Base-by-base conservation (phyloP, 495 filamentous ascomycete species). In the Penicillium canariense region DNA sequence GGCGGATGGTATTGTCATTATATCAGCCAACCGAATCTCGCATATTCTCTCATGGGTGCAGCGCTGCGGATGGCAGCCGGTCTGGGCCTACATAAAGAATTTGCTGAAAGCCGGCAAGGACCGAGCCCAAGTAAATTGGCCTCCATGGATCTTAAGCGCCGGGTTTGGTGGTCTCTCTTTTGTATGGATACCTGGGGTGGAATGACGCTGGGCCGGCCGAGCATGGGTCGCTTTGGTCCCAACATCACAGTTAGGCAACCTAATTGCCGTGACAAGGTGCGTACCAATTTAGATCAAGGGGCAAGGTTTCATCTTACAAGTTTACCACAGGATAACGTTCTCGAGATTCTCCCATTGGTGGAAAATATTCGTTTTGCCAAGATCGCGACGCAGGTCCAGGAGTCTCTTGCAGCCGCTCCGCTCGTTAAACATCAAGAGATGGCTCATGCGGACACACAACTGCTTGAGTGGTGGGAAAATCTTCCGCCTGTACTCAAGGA, bases 321-420 rank as follows among this genome's bases (percentile, higher is more conserved):
- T 35, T 5, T 12, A n/a, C 26, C 12, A 46, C 23, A 74, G 71
- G 70, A 68, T 48, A 71, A 68, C 40, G 62, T 73, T 0, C 79
- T 86, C 0, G 84, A 82, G 48, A 84, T 87, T 52, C 75, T 91
- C 0, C 87, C 87, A 0, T 68, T 90, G 7, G 81, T 89, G 34
- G 87, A 91, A 70, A 88, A 88, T 68, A 85, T 90, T 58, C 84
- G 85, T 42, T 90, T 90, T 71, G 87, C 86, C 74, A 89, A 89
- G 65, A 87, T 92, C 56, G 83, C 84, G 10, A 90, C 86, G 0
- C 77, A 86, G 53, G 85, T 92, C 48, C 88, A 92, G 60, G 88
- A 92, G 63, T 81, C 82, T 52, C 77, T 92, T 8, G 86, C 87
- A 26, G 83, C 85, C 50, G 80, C 82, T 8, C 84, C 88, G 0